Percentiles rank a stretch among this genome's conserved stretches.
These are phyloP conservation scores for Metschnikowia koreensis DNA, from an alignment of 805 yeast species.

Conservation along the genomic window DNA sequence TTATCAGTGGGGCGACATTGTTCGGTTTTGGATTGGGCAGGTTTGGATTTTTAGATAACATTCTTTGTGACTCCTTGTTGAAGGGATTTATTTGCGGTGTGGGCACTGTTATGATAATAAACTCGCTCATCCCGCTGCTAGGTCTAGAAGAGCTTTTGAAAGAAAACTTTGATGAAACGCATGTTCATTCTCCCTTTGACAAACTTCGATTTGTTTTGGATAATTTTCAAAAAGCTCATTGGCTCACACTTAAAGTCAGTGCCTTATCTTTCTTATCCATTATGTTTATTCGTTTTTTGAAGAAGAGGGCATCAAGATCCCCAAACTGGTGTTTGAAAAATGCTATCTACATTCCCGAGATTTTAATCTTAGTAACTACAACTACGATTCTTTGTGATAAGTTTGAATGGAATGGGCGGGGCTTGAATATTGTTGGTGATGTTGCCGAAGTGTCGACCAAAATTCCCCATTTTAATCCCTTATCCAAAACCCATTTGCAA, in stretches of 20 bases:
- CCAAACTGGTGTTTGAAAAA: conserved; percentile 22
- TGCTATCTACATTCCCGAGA: conserved; percentile 78
- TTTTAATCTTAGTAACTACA: conserved; percentile 66
- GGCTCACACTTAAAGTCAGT: conserved; percentile 63
- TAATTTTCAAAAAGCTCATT: conserved; percentile 49
- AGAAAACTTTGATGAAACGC: conserved; percentile 35
- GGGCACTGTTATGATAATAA: conserved; percentile 48
- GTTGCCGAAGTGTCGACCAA: conserved; percentile 47
- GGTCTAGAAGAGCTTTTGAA: conserved; percentile 55
- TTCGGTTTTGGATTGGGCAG: conserved; percentile 24
- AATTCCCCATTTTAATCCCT: conserved; percentile 55
- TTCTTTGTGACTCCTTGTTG: conserved; percentile 37
- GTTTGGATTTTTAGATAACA: conserved; percentile 38
- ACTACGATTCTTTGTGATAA: conserved; percentile 52
- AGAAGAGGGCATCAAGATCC: conserved; percentile 23
- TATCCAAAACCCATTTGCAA: conserved; percentile 46
- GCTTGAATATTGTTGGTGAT: conserved; percentile 69
- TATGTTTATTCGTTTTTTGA: conserved; percentile 42
- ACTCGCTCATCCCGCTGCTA: conserved; percentile 68
- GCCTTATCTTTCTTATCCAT: conserved; percentile 49
- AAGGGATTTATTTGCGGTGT: conserved; percentile 46
- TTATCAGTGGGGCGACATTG: conserved; percentile 65
- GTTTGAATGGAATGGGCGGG: conserved; percentile 50
- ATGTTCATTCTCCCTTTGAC: conserved; percentile 61
- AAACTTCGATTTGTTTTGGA: conserved; percentile 58